Conservation (phyloP, 192 early-diverging fungal genomes). For the Coemansia sp. region DNA sequence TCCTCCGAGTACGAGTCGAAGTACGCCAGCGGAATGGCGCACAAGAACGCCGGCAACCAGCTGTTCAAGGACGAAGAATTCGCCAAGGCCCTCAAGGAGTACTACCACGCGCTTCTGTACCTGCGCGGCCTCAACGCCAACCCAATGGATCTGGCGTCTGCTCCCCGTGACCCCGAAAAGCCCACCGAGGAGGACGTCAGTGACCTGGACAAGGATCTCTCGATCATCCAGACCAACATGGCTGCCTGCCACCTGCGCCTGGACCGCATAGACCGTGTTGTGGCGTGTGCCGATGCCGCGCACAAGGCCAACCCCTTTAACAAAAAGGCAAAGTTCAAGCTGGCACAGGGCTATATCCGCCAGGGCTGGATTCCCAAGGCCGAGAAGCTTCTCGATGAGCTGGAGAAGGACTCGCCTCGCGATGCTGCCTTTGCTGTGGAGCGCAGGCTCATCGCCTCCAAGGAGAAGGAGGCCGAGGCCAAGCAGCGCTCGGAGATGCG, state of each 20-base stretch:
- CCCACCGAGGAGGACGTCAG: conserved; percentile 40
- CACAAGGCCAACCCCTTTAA: conserved; percentile 49
- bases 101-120: conserved; percentile 43
- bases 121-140: conserved; percentile 40
- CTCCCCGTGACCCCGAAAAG: conserved; percentile 19
- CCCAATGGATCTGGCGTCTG: conserved; percentile 19
- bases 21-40: conserved; percentile 28
- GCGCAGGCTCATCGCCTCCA: conserved; percentile 37
- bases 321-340: conserved; percentile 53
- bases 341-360: conserved; percentile 47
- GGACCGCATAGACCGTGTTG: conserved; percentile 18
- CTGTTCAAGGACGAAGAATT: conserved; percentile 38
- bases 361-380: conserved; percentile 40
- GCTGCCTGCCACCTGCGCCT: conserved; percentile 51
- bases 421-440: conserved; percentile 42
- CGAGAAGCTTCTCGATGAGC: conserved; percentile 41
- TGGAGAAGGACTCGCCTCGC: conserved; percentile 36
- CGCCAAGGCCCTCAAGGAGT: conserved; percentile 34
- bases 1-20: conserved; percentile 23
- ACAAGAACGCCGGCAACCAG: conserved; percentile 38
- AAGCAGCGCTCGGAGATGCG: conserved; percentile 52
- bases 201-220: conserved; percentile 41
- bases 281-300: conserved; percentile 32
- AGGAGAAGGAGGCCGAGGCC: conserved; percentile 38
- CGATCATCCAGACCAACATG: conserved; percentile 49